Evolutionary conservation across 208 protist genomes (phyloP).

Genomic region (Wallacemonas sp.): DNA sequence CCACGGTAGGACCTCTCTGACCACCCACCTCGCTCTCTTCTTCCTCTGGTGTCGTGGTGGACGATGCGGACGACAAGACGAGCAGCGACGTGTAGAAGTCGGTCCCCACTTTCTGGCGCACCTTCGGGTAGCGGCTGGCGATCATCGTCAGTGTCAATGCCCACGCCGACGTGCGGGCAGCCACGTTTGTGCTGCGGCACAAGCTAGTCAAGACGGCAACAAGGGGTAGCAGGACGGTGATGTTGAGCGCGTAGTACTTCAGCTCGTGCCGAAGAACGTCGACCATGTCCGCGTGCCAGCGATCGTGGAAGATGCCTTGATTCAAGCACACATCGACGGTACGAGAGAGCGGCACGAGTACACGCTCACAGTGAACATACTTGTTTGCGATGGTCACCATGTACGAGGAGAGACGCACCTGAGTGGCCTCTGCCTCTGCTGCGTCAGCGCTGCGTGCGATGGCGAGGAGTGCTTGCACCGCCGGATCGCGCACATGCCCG

Average conservation of each 20-base stretch:
- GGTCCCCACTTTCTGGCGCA: slow-evolving; percentile 75
- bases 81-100: slow-evolving; percentile 90
- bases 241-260: slow-evolving; percentile 71
- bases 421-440: neutral
- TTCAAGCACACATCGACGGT: slow-evolving; percentile 60
- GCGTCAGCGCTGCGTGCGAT: slow-evolving; percentile 28
- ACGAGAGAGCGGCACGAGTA: slow-evolving; percentile 77
- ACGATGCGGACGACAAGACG: slow-evolving; percentile 39
- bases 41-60: neutral
- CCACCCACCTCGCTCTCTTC: no score
- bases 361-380: slow-evolving; percentile 69
- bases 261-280: slow-evolving; percentile 67
- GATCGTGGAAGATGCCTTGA: slow-evolving; percentile 46
- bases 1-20: neutral
- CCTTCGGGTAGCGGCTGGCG: slow-evolving; percentile 91
- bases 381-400: slow-evolving; percentile 51
- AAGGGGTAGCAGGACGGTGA: slow-evolving; percentile 75
- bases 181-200: slow-evolving; percentile 54
- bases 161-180: slow-evolving; percentile 62
- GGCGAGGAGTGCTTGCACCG: slow-evolving; percentile 55
- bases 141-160: slow-evolving; percentile 81
- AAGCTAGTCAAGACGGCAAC: slow-evolving; percentile 61
- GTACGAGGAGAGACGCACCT: slow-evolving; percentile 42
- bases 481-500: slow-evolving; percentile 70
- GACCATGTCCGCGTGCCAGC: slow-evolving; percentile 47